Evolutionary conservation across 305 asterid species (phyloP).

Genomic region (Andrographis paniculata): DNA sequence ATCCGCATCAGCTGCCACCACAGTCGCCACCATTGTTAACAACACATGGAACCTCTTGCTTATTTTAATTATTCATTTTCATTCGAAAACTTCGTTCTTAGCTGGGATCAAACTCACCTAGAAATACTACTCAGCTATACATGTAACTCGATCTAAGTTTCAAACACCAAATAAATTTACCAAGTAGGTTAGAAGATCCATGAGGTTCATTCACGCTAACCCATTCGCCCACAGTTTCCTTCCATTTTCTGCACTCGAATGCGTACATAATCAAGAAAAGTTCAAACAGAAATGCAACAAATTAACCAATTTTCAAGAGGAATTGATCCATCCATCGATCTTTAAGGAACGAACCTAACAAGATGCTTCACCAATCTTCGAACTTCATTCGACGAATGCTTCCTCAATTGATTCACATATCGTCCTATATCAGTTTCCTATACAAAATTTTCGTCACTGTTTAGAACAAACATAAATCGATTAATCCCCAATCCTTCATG

Average conservation of each 20-base stretch:
- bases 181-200: slow-evolving; percentile 43
- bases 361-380: slow-evolving; percentile 78
- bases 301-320: no score
- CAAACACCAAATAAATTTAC: slow-evolving; percentile 25
- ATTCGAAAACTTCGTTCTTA: slow-evolving; percentile 4
- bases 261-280: slow-evolving; percentile 3
- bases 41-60: slow-evolving; percentile 23
- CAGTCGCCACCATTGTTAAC: slow-evolving; percentile 31
- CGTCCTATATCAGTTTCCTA: slow-evolving; percentile 94
- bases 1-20: slow-evolving; percentile 84
- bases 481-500: no score
- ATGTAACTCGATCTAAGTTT: no score
- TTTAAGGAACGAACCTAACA: slow-evolving; percentile 71
- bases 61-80: slow-evolving; percentile 21
- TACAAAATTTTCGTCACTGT: slow-evolving; percentile 5
- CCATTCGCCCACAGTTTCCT: slow-evolving; percentile 92
- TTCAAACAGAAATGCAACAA: slow-evolving; percentile 5
- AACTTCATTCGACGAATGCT: slow-evolving; percentile 68
- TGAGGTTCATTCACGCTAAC: slow-evolving; percentile 65
- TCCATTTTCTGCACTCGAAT: slow-evolving; percentile 78
- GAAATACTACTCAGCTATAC: no score
- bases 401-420: slow-evolving; percentile 76
- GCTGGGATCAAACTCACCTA: no score
- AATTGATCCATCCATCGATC: no score
- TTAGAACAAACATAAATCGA: no score